A percentile compares a stretch with the other conserved stretches of the same genome.
Conservation (phyloP, 208 protist genomes). For the Trichomonas vaginalis region DNA sequence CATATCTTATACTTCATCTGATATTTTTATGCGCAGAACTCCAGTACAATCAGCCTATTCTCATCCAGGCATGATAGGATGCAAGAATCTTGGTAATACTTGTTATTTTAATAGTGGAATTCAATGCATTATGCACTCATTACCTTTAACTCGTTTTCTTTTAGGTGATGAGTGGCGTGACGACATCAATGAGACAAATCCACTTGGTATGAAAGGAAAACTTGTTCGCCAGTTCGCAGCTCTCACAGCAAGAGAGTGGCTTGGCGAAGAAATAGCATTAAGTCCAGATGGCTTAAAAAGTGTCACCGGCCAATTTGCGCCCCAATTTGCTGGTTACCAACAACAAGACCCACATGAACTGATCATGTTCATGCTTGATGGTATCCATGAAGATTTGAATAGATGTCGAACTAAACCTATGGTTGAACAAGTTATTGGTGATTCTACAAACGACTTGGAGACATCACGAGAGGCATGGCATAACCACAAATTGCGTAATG, state of each 20-base stretch:
- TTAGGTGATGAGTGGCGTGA: background rate
- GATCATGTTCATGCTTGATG: constrained; percentile 56
- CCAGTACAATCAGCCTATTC: background rate
- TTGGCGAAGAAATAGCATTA: background rate
- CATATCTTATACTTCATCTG: background rate
- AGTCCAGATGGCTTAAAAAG: constrained; percentile 14
- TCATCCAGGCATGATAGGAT: constrained; percentile 36
- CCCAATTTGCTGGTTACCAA: background rate
- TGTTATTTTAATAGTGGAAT: constrained; percentile 85
- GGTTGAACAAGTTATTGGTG: background rate
- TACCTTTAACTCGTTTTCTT: constrained; percentile 43
- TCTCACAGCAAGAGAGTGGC: constrained; percentile 17
- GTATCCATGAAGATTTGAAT: constrained; percentile 66
- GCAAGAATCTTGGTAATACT: constrained; percentile 84
- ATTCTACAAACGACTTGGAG: constrained; percentile 21
- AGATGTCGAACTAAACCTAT: constrained; percentile 38
- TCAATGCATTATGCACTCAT: constrained; percentile 70
- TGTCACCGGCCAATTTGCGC: background rate
- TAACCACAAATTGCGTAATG: constrained; percentile 30
- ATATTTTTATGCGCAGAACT: background rate
- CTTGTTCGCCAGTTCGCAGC: constrained; percentile 22
- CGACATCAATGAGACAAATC: constrained; percentile 24
- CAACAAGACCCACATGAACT: constrained; percentile 42
- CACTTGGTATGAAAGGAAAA: constrained; percentile 25
- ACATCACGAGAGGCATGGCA: constrained; percentile 30